Evolutionary conservation across 2,329 filamentous ascomycete genomes (phyloP), one percentile per base, ranked within the genome.

Genomic region (Sphaerulina vaccinii): DNA sequence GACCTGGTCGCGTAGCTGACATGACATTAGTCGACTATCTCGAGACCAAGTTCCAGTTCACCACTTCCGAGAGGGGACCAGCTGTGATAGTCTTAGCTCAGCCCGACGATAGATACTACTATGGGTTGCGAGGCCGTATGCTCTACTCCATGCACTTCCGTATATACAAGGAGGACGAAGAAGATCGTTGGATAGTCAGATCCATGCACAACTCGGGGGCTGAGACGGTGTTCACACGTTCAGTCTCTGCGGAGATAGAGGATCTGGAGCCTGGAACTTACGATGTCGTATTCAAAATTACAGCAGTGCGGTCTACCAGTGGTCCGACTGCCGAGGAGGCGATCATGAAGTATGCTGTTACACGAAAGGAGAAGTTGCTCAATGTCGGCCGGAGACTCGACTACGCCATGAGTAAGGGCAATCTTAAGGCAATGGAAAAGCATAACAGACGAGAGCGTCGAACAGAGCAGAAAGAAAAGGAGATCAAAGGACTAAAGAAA

Each of bases 261-360:
- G 77, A 85, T 29, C 80, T 95, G 21, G 83, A 88, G 16, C 79
- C 85, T 0, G 89, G 89, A 9, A 82, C 80, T 37, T 95, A 95
- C 69, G 82, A 81, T 5, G 82, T 95, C 3, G 76, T 89, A 18
- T 79, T 92, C 68, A 90, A 88, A 65, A 79, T 93, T 52, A 83
- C 84, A 6, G 87, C 87, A 1, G 79, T 78, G 15, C 80, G 85
- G n/a, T 63, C 71, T 8, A 63, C 69, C 3, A 66, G 76, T 21
- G 71, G 78, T 7, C 70, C 73, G 1, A 75, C 79, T 0, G 79
- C 87, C 13, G 85, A 90, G 56, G 79, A 89, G 32, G 82, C 87
- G 1, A 81, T 92, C 19, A 79, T 82, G 43, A 74, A 78, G 6
- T 81, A 83, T 50, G 87, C 84, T 50, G 80, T 81, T 46, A 74